Evolutionary conservation across 2,329 filamentous ascomycete species (phyloP).

Genomic region (Byssochlamys sp.): DNA sequence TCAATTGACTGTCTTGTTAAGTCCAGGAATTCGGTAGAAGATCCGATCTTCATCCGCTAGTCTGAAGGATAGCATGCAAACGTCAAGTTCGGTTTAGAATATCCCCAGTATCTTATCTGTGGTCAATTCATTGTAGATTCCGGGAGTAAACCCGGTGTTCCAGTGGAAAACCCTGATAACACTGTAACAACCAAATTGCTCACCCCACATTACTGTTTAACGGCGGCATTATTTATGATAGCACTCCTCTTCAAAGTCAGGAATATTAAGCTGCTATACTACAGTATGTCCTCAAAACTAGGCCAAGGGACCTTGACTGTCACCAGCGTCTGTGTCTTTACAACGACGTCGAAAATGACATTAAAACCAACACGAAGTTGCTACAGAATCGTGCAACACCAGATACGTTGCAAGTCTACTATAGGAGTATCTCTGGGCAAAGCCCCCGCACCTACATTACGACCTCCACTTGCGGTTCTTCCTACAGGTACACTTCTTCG

Average conservation of each 20-base stretch:
- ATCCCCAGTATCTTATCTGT: neutral
- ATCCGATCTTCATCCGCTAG: neutral
- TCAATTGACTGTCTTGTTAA: neutral
- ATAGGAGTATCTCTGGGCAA: neutral
- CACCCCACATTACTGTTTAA: neutral
- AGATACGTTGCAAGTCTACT: neutral
- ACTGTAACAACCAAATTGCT: neutral
- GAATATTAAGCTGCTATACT: neutral
- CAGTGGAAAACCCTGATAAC: neutral
- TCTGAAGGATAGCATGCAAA: neutral
- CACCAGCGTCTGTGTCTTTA: neutral
- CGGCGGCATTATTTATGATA: neutral
- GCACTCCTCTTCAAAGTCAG: neutral
- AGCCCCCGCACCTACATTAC: neutral
- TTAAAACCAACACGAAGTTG: neutral
- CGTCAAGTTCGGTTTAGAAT: neutral
- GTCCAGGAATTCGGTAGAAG: neutral
- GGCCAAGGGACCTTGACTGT: neutral
- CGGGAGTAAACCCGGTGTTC: neutral
- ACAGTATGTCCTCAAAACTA: neutral
- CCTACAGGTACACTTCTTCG: constrained; percentile 29
- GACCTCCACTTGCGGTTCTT: constrained; percentile 19
- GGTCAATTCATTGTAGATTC: neutral
- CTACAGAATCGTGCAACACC: neutral
- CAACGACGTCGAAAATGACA: neutral